A percentile compares a stretch with the other conserved stretches of the same genome.
phyloP scores from a whole-genome alignment of 2,329 filamentous ascomycete species.

The Cladophialophora immunda region DNA sequence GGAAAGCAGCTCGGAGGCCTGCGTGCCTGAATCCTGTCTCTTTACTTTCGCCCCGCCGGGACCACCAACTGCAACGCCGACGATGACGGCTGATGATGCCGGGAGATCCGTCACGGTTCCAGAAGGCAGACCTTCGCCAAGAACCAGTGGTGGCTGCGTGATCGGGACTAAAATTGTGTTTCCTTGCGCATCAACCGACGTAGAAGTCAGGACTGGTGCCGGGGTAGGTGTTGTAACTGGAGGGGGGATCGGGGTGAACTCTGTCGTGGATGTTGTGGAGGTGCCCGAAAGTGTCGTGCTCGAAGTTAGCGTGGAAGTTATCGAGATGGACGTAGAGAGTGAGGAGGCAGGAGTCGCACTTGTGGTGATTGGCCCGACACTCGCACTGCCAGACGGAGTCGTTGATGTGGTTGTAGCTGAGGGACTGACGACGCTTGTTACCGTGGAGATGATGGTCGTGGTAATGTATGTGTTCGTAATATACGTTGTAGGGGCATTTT shows the following conservation, averaged over 20 bases:
- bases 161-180: constrained; percentile 27
- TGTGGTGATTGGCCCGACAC: constrained; percentile 14
- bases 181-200: constrained; percentile 27
- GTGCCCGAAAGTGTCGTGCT: constrained; percentile 13
- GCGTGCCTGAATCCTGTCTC: constrained; percentile 23
- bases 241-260: constrained; percentile 27
- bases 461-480: constrained; percentile 38
- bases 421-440: constrained; percentile 10
- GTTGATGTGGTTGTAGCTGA: constrained; percentile 11
- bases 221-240: constrained; percentile 26
- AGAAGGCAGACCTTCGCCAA: constrained; percentile 35
- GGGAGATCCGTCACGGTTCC: constrained; percentile 34
- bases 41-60: constrained; percentile 24
- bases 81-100: constrained; percentile 23
- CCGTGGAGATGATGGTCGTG: constrained; percentile 35
- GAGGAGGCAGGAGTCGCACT: not conserved
- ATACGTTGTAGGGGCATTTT: constrained; percentile 37
- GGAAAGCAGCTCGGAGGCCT: constrained; percentile 19
- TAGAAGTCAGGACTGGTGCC: constrained; percentile 20
- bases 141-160: constrained; percentile 28
- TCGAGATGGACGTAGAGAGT: constrained; percentile 2
- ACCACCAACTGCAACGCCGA: constrained; percentile 29
- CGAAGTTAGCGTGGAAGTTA: constrained; percentile 2
- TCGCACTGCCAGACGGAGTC: constrained; percentile 18
- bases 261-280: constrained; percentile 19